A percentile compares a stretch with the other conserved stretches of the same genome.
Evolutionary conservation across 371 early-diverging fungal species (phyloP).

Genomic region (Mortierella sp.): DNA sequence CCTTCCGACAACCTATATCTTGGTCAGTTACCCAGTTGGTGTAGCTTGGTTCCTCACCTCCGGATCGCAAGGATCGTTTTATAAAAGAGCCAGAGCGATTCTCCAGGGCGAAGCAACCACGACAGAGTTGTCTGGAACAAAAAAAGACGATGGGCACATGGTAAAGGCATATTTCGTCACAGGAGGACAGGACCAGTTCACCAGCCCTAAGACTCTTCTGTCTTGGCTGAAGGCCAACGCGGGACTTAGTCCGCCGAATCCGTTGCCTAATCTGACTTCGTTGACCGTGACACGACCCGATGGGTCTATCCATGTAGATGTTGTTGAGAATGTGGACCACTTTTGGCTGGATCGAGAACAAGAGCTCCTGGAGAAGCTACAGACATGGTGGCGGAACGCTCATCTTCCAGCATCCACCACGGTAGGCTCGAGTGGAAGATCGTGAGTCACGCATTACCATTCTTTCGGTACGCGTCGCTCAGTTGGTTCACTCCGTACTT

Average conservation of each 20-base stretch:
- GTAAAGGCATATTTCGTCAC: constrained; percentile 49
- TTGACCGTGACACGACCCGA: constrained; percentile 30
- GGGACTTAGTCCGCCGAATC: constrained; percentile 20
- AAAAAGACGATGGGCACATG: background rate
- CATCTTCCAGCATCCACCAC: constrained; percentile 5
- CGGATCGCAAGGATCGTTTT: constrained; percentile 32
- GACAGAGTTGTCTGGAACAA: too few relatives aligned
- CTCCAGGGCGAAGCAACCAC: constrained; percentile 11
- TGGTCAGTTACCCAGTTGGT: constrained; percentile 50
- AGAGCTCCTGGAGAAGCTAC: constrained; percentile 27
- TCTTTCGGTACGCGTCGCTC: background rate
- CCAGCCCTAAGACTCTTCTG: constrained; percentile 38
- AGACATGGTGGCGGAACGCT: constrained; percentile 32
- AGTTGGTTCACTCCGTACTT: background rate
- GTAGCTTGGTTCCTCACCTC: constrained; percentile 51
- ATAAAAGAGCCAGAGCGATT: constrained; percentile 30
- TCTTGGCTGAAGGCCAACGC: constrained; percentile 46
- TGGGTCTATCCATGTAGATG: constrained; percentile 42
- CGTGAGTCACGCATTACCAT: too few relatives aligned
- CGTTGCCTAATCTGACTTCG: background rate
- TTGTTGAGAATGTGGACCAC: constrained; percentile 43
- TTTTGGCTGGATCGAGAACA: constrained; percentile 52
- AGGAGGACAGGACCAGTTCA: constrained; percentile 46
- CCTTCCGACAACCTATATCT: constrained; percentile 42
- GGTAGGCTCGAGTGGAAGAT: background rate